A percentile compares a stretch with the other conserved stretches of the same genome.
phyloP scores from a whole-genome alignment of 2,329 filamentous ascomycete species.

The Xylaria sp. region DNA sequence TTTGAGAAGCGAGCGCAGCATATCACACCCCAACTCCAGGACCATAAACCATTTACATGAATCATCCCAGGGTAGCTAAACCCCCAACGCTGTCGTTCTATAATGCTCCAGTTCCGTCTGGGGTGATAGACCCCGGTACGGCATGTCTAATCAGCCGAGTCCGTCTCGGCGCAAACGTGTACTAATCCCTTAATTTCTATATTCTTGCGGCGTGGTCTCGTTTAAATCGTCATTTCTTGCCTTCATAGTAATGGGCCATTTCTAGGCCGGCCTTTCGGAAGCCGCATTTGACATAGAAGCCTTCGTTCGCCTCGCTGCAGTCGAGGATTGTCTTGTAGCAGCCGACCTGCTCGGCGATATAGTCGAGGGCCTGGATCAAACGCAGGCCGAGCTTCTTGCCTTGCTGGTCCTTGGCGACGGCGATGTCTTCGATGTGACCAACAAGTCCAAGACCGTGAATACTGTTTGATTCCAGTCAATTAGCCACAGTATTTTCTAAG shows the following conservation, averaged over 20 bases:
- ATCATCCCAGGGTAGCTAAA: neutral
- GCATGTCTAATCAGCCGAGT: constrained; percentile 32
- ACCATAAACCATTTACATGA: constrained; percentile 19
- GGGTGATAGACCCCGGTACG: constrained; percentile 35
- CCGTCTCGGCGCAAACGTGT: constrained; percentile 23
- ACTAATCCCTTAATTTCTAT: neutral
- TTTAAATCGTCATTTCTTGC: constrained; percentile 53
- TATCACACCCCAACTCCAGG: constrained; percentile 31
- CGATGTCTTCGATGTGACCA: constrained; percentile 98
- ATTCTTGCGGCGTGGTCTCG: neutral
- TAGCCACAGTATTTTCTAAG: constrained; percentile 14
- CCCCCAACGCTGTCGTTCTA: constrained; percentile 8
- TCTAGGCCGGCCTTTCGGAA: constrained; percentile 92
- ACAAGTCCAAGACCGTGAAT: constrained; percentile 85
- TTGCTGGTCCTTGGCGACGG: constrained; percentile 93
- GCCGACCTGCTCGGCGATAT: constrained; percentile 85
- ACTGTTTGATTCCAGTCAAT: constrained; percentile 53
- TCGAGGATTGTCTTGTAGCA: constrained; percentile 98
- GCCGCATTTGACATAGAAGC: constrained; percentile 98
- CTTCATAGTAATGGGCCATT: constrained; percentile 95
- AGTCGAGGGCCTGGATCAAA: constrained; percentile 93
- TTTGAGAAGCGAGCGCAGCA: neutral
- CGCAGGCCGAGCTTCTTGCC: constrained; percentile 95
- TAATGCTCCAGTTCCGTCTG: constrained; percentile 29
- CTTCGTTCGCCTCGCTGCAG: constrained; percentile 95